A percentile compares a stretch with the other conserved stretches of the same genome.
Evolutionary conservation across 2,329 filamentous ascomycete species (phyloP).

Genomic region (Gyromitra esculenta): DNA sequence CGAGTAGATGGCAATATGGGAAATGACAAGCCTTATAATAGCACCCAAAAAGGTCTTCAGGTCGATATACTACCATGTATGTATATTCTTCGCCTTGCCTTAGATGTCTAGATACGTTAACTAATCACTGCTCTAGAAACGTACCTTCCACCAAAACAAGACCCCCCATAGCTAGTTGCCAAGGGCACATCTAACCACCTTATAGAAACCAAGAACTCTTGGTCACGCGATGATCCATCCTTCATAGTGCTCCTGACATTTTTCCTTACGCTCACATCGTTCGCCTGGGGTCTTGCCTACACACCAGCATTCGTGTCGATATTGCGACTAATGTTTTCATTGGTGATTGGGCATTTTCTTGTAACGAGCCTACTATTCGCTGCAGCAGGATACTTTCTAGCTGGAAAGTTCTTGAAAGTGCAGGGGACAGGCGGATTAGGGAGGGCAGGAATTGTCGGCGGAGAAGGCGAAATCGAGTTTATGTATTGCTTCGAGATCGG

Average conservation of each 20-base stretch:
- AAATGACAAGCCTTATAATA: constrained; percentile 75
- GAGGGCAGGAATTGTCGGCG: constrained; percentile 68
- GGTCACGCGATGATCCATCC: constrained; percentile 74
- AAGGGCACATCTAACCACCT: constrained; percentile 27
- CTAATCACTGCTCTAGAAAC: constrained; percentile 60
- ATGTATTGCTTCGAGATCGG: constrained; percentile 76
- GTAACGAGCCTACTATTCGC: constrained; percentile 69
- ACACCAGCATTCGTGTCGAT: constrained; percentile 64
- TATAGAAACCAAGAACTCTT: constrained; percentile 74
- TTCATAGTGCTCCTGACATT: constrained; percentile 76
- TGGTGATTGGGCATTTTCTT: constrained; percentile 70
- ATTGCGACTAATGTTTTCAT: constrained; percentile 63
- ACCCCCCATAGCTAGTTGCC: background rate
- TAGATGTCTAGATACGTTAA: constrained; percentile 43
- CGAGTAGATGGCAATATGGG: constrained; percentile 73
- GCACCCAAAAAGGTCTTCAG: constrained; percentile 76
- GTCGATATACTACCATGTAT: constrained; percentile 75
- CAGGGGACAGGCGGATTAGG: constrained; percentile 63
- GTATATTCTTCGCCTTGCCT: constrained; percentile 58
- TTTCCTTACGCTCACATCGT: constrained; percentile 68
- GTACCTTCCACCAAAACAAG: constrained; percentile 57
- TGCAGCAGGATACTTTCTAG: constrained; percentile 71
- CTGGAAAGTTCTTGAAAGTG: constrained; percentile 69
- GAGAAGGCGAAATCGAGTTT: constrained; percentile 72
- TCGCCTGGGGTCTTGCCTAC: constrained; percentile 70